Percentiles rank a stretch among this genome's conserved stretches.
phyloP scores from a whole-genome alignment of 2,329 filamentous ascomycete genomes.

The Sclerotinia subarctica region DNA sequence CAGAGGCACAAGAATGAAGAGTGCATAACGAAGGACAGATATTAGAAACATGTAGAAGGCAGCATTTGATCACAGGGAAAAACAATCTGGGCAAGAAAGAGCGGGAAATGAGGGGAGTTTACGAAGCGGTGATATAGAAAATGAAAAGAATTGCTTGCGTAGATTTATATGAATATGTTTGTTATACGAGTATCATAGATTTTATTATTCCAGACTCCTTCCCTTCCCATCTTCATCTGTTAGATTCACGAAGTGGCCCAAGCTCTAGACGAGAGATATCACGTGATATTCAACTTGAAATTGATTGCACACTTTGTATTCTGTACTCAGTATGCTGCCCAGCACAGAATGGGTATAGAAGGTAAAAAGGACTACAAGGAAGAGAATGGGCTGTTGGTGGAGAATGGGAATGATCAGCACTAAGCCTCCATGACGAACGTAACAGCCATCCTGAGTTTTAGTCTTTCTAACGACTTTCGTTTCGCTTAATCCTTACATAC shows the following conservation, averaged over 20 bases:
- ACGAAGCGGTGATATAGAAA: not conserved
- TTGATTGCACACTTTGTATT: too few species aligned
- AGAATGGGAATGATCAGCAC: not conserved
- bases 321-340: too few species aligned
- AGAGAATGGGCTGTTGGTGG: too few species aligned
- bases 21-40: conserved; percentile 37
- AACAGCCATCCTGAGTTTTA: too few species aligned
- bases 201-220: not conserved
- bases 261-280: too few species aligned
- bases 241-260: too few species aligned
- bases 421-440: too few species aligned
- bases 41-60: conserved; percentile 38
- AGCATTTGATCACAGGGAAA: conserved; percentile 26
- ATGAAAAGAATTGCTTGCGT: not conserved
- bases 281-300: too few species aligned
- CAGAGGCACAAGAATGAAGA: conserved; percentile 57
- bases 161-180: not conserved
- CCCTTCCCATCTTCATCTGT: not conserved
- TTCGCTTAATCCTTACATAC: not conserved
- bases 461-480: too few species aligned
- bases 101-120: not conserved
- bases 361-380: too few species aligned
- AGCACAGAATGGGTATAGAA: too few species aligned
- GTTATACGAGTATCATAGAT: not conserved
- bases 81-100: not conserved